phyloP scores from a whole-genome alignment of 2,329 filamentous ascomycete genomes.

The Colletotrichum brevisporum region DNA sequence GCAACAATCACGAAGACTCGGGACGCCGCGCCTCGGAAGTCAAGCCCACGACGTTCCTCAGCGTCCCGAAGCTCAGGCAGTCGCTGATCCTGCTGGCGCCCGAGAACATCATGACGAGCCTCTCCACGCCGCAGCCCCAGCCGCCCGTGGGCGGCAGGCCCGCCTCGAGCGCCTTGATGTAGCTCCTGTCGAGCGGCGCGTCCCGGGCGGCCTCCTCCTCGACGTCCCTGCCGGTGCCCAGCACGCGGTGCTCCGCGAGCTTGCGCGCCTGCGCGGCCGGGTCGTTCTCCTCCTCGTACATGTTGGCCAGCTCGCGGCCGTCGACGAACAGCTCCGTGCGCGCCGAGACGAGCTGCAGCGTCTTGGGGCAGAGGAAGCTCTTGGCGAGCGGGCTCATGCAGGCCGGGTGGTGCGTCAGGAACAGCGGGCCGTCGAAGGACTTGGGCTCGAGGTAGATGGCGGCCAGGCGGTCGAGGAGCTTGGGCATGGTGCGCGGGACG shows the following conservation, averaged over 20 bases:
- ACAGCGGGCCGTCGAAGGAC: slow-evolving; percentile 78
- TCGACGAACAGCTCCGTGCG: slow-evolving; percentile 88
- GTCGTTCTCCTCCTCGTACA: slow-evolving; percentile 98
- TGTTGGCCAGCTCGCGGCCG: slow-evolving; percentile 89
- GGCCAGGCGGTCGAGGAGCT: slow-evolving; percentile 86
- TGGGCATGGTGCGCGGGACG: slow-evolving; percentile 70
- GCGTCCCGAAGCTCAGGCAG: slow-evolving; percentile 88
- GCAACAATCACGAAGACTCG: slow-evolving; percentile 3
- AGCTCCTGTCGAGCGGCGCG: slow-evolving; percentile 79
- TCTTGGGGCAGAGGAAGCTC: slow-evolving; percentile 79
- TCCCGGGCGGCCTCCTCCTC: slow-evolving; percentile 55
- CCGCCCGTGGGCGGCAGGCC: slow-evolving; percentile 96
- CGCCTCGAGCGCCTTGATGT: slow-evolving; percentile 86
- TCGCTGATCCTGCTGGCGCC: slow-evolving; percentile 85
- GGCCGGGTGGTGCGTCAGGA: slow-evolving; percentile 91
- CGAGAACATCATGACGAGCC: slow-evolving; percentile 91
- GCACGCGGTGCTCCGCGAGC: slow-evolving; percentile 71
- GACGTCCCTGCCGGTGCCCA: slow-evolving; percentile 51
- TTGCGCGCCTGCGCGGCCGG: slow-evolving; percentile 89
- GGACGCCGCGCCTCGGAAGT: slow-evolving; percentile 50
- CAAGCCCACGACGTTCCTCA: slow-evolving; percentile 76
- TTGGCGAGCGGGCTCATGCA: slow-evolving; percentile 94
- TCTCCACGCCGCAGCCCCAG: slow-evolving; percentile 95
- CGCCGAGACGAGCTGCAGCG: slow-evolving; percentile 81
- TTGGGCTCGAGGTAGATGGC: slow-evolving; percentile 82